Evolutionary conservation across 2,329 filamentous ascomycete species (phyloP).

Genomic region (Alternaria sp.): DNA sequence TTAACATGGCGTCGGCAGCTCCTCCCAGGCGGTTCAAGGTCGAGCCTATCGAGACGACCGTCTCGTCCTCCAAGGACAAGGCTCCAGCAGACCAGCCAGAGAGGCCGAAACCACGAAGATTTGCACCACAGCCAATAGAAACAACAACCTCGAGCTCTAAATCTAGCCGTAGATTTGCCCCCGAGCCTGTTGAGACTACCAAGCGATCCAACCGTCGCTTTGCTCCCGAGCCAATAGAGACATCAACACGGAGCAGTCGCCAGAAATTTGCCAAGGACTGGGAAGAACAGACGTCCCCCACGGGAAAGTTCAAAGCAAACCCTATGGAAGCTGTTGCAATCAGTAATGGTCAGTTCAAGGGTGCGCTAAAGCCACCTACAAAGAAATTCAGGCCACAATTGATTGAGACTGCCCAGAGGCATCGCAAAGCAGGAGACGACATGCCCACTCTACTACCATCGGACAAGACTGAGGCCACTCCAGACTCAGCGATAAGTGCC

Average conservation of each 20-base stretch:
- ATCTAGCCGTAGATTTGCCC: constrained; percentile 64
- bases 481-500: constrained; percentile 50
- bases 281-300: constrained; percentile 32
- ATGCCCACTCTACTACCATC: constrained; percentile 68
- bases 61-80: constrained; percentile 64
- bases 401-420: constrained; percentile 79
- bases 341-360: constrained; percentile 31
- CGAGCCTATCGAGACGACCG: constrained; percentile 48
- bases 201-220: constrained; percentile 60
- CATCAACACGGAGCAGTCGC: constrained; percentile 36
- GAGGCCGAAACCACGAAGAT: constrained; percentile 37
- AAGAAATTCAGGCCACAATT: constrained; percentile 78
- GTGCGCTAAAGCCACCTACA: constrained; percentile 23
- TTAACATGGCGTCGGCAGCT: constrained; percentile 40
- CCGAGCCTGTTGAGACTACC: constrained; percentile 76
- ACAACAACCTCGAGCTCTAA: constrained; percentile 34
- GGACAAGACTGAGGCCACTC: constrained; percentile 76
- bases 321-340: constrained; percentile 38
- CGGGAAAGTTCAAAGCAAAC: constrained; percentile 40
- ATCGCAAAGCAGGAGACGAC: constrained; percentile 71
- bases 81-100: constrained; percentile 65
- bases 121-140: constrained; percentile 51
- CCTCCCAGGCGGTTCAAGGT: constrained; percentile 49
- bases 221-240: constrained; percentile 50
- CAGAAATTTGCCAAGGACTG: constrained; percentile 40